Base-by-base conservation (phyloP, 306 rosid genomes). In the Cicer pinnatifidum region DNA sequence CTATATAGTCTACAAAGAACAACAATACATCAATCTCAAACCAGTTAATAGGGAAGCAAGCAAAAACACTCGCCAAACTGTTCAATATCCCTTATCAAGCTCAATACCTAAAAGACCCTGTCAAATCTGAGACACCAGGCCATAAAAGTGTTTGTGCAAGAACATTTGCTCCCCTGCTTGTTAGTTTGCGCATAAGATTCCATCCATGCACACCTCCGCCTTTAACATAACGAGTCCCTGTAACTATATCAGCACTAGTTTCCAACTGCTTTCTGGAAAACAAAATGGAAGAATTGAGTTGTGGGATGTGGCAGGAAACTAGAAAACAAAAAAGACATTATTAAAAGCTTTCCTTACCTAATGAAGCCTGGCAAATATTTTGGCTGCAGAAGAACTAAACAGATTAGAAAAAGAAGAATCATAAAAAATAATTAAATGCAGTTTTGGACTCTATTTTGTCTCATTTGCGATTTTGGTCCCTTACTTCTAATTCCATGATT, bases 101-200 rank as follows among this genome's bases (percentile, higher is more conserved):
- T 51, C 35, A 51, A 52, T 88, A 94, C 99, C 96, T 81, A 69
- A 91, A 94, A 48, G 99, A 94, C 74, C 99, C 99, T 5, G 99
- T 94, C 86, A 94, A 85, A 82, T 94, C 99, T 63, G 99, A 94
- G 73, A 84, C 99, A 75, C 97, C 97, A 11, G 99, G 97, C 99
- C 97, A 88, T 47, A 94, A 78, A 82, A 94, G 88, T 54, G 99
- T 94, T 48, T 94, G 97, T 11, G 97, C 97, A 47, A 94, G 97
- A 81, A 94, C 99, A 83, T 94, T 94, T 17, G 99, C 99, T 48
- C 99, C 98, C 69, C 99, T 84, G 78, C 97, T 94, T n/a, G 99
- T 94, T 64, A 94, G 86, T 68, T 94, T 94, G 84, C 97, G 96
- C 96, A 94, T 91, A 65, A 94, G 97, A 87, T 87, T 94, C 99